Conservation (phyloP, 805 yeast species). For the Henningerozyma blattae region DNA sequence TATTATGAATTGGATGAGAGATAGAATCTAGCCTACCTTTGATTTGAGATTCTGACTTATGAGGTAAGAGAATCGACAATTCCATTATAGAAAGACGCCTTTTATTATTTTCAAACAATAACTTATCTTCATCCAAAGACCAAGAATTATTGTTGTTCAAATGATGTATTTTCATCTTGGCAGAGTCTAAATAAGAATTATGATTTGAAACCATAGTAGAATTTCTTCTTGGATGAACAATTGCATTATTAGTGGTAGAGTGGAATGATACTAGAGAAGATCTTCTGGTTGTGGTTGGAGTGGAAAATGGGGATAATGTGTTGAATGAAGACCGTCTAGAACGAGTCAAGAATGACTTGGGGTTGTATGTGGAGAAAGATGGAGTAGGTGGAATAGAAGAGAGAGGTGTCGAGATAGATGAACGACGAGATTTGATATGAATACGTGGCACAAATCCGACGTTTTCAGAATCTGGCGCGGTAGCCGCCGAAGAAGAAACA, state of each 20-base stretch:
- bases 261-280: background rate
- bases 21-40: constrained; percentile 41
- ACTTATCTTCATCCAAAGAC: constrained; percentile 61
- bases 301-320: constrained; percentile 4
- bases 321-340: constrained; percentile 24
- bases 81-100: constrained; percentile 61
- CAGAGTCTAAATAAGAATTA: too few species aligned
- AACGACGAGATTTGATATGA: constrained; percentile 23
- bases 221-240: background rate
- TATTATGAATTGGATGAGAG: background rate
- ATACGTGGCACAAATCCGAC: constrained; percentile 26
- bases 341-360: constrained; percentile 20
- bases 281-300: constrained; percentile 3
- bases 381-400: background rate
- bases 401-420: constrained; percentile 1
- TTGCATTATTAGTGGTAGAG: background rate
- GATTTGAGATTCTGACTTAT: constrained; percentile 65
- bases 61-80: constrained; percentile 61
- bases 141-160: constrained; percentile 16
- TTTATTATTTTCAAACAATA: constrained; percentile 40
- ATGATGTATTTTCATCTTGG: too few species aligned
- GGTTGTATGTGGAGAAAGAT: background rate
- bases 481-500: background rate
- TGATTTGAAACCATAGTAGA: too few species aligned
- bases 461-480: constrained; percentile 15